A percentile compares a stretch with the other conserved stretches of the same genome.
Evolutionary conservation across 2,329 filamentous ascomycete species (phyloP).

Genomic region (Cladophialophora exuberans): DNA sequence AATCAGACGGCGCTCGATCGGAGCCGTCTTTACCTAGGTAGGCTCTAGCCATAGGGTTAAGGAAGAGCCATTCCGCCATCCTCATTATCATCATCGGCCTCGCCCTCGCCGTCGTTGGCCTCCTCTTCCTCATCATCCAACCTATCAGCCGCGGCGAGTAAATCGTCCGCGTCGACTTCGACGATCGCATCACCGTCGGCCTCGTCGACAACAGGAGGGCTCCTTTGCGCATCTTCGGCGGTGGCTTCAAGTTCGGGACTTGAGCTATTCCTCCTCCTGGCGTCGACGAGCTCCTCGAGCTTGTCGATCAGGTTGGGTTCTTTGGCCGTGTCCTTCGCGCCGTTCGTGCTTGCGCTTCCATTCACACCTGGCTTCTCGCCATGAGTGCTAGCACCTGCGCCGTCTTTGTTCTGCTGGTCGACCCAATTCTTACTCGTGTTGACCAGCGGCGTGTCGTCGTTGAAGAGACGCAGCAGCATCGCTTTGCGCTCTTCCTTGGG

Average conservation of each 20-base stretch:
- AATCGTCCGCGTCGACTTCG: slow-evolving; percentile 3
- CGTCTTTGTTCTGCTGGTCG: background rate
- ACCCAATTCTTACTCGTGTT: slow-evolving; percentile 54
- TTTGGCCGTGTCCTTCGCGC: background rate
- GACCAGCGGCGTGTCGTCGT: slow-evolving; percentile 82
- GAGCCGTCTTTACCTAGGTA: background rate
- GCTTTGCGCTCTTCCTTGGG: slow-evolving; percentile 94
- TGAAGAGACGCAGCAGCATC: slow-evolving; percentile 88
- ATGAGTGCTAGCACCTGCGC: background rate
- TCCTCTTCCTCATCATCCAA: too few relatives aligned
- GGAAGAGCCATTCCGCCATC: background rate
- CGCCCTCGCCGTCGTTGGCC: too few relatives aligned
- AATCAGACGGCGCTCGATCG: background rate
- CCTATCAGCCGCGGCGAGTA: background rate
- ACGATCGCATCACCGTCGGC: background rate
- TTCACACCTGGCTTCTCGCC: background rate
- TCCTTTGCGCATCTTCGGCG: too few relatives aligned
- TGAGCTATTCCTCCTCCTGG: slow-evolving; percentile 1
- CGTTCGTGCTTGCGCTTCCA: background rate
- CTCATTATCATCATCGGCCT: background rate
- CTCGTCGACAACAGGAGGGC: background rate
- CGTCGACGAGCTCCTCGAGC: background rate
- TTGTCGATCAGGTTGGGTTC: background rate
- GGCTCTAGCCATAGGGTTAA: background rate
- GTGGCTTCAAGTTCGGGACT: background rate